Evolutionary conservation across 306 rosid species (phyloP).

Genomic region (Boehmeria nivea): DNA sequence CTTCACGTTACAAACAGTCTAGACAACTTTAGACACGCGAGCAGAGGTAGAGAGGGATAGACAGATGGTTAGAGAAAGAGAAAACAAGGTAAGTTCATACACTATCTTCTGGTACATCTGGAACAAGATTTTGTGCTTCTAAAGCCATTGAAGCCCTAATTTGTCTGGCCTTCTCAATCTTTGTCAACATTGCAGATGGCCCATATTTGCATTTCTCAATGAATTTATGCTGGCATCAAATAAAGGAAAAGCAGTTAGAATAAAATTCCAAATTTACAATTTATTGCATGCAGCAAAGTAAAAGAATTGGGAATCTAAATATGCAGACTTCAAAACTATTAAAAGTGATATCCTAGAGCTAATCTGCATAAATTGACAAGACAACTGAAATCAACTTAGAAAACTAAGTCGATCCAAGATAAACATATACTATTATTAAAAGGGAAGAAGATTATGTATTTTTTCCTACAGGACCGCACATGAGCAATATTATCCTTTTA

Average conservation of each 20-base stretch:
- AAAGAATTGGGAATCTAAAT: neutral
- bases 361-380: no score
- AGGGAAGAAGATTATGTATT: no score
- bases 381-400: no score
- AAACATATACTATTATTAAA: no score
- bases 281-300: neutral
- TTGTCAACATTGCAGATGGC: conserved; percentile 70
- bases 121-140: conserved; percentile 56
- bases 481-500: no score
- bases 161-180: conserved; percentile 83
- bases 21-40: conserved; percentile 17
- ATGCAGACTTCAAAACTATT: neutral
- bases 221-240: conserved; percentile 69
- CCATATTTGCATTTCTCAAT: conserved; percentile 86
- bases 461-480: no score
- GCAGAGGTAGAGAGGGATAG: neutral
- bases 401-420: no score
- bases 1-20: conserved; percentile 27
- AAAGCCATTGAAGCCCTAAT: conserved; percentile 72
- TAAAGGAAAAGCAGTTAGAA: conserved; percentile 22
- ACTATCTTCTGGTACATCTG: conserved; percentile 45
- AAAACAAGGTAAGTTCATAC: conserved; percentile 34
- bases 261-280: conserved; percentile 21
- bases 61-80: neutral
- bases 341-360: no score